These are phyloP conservation scores for Umbellularia californica DNA, from an alignment of 164 flowering plant genomes.

Conservation along the genomic window DNA sequence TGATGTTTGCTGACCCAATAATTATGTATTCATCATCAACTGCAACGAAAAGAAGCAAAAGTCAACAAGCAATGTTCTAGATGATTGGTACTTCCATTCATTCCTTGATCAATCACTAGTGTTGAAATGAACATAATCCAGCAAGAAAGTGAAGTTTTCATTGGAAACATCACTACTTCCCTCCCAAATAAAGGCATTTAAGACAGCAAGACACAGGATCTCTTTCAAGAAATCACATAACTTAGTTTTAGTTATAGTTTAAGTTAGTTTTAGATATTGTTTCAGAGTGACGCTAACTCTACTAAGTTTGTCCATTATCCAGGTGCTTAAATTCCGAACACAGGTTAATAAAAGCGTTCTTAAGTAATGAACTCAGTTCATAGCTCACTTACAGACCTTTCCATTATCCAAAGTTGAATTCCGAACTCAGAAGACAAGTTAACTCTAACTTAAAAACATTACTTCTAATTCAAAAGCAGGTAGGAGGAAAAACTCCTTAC, in stretches of 20 bases:
- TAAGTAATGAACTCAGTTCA: background rate
- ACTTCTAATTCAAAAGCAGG: background rate
- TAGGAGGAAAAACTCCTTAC: conserved; percentile 20
- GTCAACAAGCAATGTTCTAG: background rate
- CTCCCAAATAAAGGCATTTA: background rate
- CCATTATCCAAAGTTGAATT: background rate
- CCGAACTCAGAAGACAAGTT: background rate
- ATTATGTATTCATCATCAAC: conserved; percentile 90
- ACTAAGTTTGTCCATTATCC: background rate
- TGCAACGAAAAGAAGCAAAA: conserved; percentile 18
- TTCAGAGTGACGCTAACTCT: background rate
- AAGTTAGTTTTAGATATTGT: too few relatives aligned
- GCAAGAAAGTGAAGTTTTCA: background rate
- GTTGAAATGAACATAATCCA: too few relatives aligned
- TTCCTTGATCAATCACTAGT: background rate
- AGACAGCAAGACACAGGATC: background rate
- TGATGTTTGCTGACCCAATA: conserved; percentile 81
- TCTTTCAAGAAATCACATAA: too few relatives aligned
- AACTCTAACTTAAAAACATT: background rate
- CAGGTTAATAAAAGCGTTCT: background rate
- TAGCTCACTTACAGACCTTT: background rate
- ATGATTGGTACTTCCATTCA: background rate
- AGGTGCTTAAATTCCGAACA: background rate
- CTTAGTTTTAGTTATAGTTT: too few relatives aligned
- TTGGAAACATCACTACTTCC: background rate